These are phyloP conservation scores for Cyclostephanos invisitatus DNA, from an alignment of 108 stramenopile species.

Conservation along the genomic window DNA sequence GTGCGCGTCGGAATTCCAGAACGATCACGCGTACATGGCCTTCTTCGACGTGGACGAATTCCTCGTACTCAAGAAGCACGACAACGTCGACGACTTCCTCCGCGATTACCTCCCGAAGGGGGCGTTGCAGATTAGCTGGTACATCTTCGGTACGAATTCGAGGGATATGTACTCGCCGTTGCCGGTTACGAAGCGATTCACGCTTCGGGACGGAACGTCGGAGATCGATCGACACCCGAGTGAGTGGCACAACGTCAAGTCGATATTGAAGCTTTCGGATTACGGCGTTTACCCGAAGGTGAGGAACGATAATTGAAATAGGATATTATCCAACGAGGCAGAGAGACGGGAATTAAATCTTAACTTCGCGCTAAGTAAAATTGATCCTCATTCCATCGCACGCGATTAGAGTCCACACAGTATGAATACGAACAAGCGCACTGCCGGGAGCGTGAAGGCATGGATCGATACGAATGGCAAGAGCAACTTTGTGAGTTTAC, in stretches of 20 bases:
- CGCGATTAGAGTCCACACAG: conserved; percentile 22
- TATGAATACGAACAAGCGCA: conserved; percentile 22
- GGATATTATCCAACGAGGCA: no score
- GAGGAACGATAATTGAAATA: not conserved
- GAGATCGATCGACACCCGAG: conserved; percentile 12
- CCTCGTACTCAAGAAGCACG: conserved; percentile 38
- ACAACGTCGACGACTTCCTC: conserved; percentile 37
- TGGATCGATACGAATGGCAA: conserved; percentile 52
- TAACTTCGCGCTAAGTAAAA: no score
- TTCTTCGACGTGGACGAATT: conserved; percentile 51
- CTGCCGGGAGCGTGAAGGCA: conserved; percentile 16
- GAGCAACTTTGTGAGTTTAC: conserved; percentile 13
- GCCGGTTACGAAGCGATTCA: conserved; percentile 62
- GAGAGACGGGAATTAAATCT: no score
- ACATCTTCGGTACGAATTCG: conserved; percentile 44
- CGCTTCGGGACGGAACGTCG: conserved; percentile 33
- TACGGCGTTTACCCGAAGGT: conserved; percentile 18
- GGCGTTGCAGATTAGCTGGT: conserved; percentile 55
- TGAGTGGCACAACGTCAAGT: conserved; percentile 24
- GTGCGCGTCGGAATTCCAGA: conserved; percentile 29
- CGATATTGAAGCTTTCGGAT: conserved; percentile 26
- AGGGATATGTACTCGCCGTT: conserved; percentile 46
- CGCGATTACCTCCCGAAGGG: conserved; percentile 44
- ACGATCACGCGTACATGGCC: conserved; percentile 43
- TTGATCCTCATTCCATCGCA: no score